phyloP scores from a whole-genome alignment of 148 eudicot species.

The Cornus controversa region DNA sequence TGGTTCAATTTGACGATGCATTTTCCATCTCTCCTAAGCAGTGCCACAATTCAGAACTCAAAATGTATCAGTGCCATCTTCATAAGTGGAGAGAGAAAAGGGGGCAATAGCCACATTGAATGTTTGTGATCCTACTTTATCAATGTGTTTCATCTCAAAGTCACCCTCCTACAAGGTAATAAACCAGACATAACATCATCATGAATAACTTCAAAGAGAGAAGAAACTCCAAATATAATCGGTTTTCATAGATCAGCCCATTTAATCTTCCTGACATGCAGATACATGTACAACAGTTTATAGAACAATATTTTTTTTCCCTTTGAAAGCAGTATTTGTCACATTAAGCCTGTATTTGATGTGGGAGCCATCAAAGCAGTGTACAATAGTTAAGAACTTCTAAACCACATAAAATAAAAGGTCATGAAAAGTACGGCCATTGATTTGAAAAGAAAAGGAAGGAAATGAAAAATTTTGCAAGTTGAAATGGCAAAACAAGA shows the following conservation, averaged over 20 bases:
- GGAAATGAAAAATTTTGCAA: not conserved
- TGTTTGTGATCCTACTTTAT: slow-evolving; percentile 63
- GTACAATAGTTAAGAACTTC: not conserved
- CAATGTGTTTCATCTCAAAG: slow-evolving; percentile 94
- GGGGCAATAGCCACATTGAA: slow-evolving; percentile 92
- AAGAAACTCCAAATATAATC: not conserved
- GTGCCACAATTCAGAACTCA: slow-evolving; percentile 24
- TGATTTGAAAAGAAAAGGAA: not conserved
- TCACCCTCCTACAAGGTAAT: slow-evolving; percentile 70
- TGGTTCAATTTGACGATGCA: not conserved
- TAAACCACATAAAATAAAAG: not conserved
- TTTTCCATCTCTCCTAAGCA: not conserved
- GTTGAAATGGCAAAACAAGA: not conserved
- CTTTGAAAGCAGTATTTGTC: not conserved
- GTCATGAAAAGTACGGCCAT: not conserved
- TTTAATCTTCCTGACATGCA: slow-evolving; percentile 2
- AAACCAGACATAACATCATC: not conserved
- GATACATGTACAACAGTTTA: not conserved
- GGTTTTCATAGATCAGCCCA: not conserved
- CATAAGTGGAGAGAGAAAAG: slow-evolving; percentile 76
- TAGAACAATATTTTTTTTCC: not conserved
- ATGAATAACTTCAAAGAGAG: not conserved
- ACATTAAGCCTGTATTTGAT: not conserved
- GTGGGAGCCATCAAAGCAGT: not conserved
- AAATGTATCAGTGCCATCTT: slow-evolving; percentile 59